phyloP scores from a whole-genome alignment of 441 rosid species.

The Populus tomentosa region DNA sequence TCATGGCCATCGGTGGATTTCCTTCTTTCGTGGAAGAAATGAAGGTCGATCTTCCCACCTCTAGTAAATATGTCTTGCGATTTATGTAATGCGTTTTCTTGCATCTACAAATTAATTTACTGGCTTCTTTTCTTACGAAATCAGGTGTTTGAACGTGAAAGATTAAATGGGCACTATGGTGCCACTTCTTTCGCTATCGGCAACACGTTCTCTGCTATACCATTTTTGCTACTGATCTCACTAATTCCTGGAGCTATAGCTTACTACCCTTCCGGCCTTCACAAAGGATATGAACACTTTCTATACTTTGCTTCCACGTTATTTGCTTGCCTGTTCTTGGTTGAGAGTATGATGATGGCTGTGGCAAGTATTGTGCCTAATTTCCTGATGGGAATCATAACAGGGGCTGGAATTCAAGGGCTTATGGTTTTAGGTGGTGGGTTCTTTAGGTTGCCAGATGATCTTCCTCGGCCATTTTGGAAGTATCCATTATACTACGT shows the following conservation, averaged over 20 bases:
- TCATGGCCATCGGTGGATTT: constrained; percentile 68
- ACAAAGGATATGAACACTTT: constrained; percentile 32
- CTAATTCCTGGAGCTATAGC: constrained; percentile 46
- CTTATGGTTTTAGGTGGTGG: constrained; percentile 52
- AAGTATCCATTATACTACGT: constrained; percentile 50
- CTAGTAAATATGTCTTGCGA: neutral
- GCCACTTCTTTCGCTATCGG: constrained; percentile 39
- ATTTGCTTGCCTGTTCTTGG: constrained; percentile 35
- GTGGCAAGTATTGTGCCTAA: constrained; percentile 51
- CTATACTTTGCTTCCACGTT: constrained; percentile 27
- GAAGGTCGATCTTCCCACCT: constrained; percentile 29
- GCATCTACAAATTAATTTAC: neutral
- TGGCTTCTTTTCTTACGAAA: neutral
- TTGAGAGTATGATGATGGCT: constrained; percentile 64
- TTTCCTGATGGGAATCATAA: constrained; percentile 54
- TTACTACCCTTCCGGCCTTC: constrained; percentile 46
- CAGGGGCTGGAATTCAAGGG: constrained; percentile 51
- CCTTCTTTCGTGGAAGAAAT: constrained; percentile 68
- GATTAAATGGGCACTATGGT: constrained; percentile 53
- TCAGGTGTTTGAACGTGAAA: constrained; percentile 49
- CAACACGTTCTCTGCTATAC: constrained; percentile 47
- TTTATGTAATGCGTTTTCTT: neutral
- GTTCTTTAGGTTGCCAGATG: constrained; percentile 46
- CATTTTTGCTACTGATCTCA: constrained; percentile 39
- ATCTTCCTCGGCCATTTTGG: constrained; percentile 48